Base-by-base conservation (phyloP, 1,284 basidiomycete species). In the Lignosus rhinocerotis region DNA sequence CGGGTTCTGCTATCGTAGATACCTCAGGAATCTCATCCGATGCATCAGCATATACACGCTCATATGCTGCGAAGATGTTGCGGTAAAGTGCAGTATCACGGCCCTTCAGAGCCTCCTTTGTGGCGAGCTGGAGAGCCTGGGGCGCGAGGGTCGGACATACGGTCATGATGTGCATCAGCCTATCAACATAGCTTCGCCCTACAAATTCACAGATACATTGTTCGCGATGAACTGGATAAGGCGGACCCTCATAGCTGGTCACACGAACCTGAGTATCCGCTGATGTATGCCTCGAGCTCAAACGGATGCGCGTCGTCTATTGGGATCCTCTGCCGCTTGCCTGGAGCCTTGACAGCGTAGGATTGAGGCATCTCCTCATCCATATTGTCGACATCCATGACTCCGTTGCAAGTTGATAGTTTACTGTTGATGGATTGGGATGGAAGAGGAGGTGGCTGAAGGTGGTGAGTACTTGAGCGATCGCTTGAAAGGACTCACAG, bases 221-320 rank as follows among this genome's bases (percentile, higher is more conserved):
- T 49, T 42, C 43, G 21, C n/a, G 34, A 33, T 17, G 31, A 41
- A 44, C 34, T 12, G 8, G 9, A 25, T 12, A 33, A 31, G 11
- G 34, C 12, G 2, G 44, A 58, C 25, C 34, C 30, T 25, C n/a
- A 41, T 8, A 53, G 38, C 16, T 14, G 48, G 41, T 48, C 34
- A 25, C 16, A 66, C 75, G 48, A 61, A 86, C 87, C 85, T 60
- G 79, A 75, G 72, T 89, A 88, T 51, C 81, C 81, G 38, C 84
- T 76, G 55, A 86, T 83, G 67, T 87, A 87, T 33, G 82, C 72
- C 60, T 93, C 91, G 48, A 93, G 79, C 67, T 93, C 91, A 68
- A 92, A 92, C 2, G 91, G 89, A 69, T 92, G 89, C 0, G 80
- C 78, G 53, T 89, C 88, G 70, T 92, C 87, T 12, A 92, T 80